Evolutionary conservation across 1,284 basidiomycete species (phyloP).

Genomic region (Malassezia nana): DNA sequence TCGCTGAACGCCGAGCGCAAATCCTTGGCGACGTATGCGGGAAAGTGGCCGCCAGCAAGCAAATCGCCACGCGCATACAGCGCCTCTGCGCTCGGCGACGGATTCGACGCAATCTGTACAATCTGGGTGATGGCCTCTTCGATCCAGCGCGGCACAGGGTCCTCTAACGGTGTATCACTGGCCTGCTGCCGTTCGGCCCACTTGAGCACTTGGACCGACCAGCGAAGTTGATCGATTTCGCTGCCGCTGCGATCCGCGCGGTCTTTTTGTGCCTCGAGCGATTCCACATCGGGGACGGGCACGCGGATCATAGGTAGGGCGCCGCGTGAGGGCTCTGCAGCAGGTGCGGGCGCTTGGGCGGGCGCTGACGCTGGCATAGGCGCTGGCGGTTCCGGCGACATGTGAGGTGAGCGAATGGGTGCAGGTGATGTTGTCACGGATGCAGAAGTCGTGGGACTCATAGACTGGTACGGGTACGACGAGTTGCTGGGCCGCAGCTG

Average conservation of each 20-base stretch:
- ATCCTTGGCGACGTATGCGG: constrained; percentile 54
- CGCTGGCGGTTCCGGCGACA: not conserved
- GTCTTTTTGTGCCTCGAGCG: constrained; percentile 28
- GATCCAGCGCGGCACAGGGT: constrained; percentile 58
- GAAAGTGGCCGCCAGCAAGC: constrained; percentile 57
- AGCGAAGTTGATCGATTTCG: constrained; percentile 58
- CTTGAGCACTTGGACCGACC: constrained; percentile 68
- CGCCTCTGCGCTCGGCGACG: constrained; percentile 59
- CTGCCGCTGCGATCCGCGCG: constrained; percentile 49
- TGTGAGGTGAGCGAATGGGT: not conserved
- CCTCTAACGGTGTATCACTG: constrained; percentile 52
- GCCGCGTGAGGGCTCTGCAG: not conserved
- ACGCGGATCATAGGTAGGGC: constrained; percentile 20
- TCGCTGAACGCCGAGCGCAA: constrained; percentile 74
- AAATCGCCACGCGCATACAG: constrained; percentile 65
- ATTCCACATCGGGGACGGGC: constrained; percentile 33
- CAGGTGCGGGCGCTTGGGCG: not conserved
- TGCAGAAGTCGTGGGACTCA: not conserved
- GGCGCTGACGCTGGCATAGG: not conserved
- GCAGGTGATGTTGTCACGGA: constrained; percentile 10
- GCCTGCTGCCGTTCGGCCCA: constrained; percentile 56
- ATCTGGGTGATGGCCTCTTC: constrained; percentile 54
- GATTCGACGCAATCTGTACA: constrained; percentile 22
- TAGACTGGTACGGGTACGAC: not conserved
- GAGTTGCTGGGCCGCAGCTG: not conserved